phyloP scores from a whole-genome alignment of 129 eudicot genomes.

The Arctium minus region DNA sequence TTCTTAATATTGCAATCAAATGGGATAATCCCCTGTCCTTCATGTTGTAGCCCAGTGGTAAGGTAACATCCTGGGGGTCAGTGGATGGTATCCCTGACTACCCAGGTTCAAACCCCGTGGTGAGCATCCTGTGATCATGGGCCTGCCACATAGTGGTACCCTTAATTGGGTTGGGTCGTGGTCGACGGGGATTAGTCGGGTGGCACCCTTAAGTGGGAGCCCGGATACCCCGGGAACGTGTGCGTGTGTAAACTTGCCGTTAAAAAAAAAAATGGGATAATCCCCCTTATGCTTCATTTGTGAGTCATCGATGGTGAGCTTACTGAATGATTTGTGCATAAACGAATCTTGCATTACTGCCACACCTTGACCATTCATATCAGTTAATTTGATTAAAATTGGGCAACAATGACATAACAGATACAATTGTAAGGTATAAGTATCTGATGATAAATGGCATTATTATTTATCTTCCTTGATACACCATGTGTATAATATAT shows the following conservation, averaged over 20 bases:
- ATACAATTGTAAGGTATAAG: neutral
- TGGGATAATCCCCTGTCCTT: no score
- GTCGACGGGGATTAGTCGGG: no score
- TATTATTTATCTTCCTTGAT: neutral
- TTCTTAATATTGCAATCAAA: neutral
- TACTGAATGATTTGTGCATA: neutral
- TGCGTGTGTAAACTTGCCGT: no score
- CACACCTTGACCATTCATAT: neutral
- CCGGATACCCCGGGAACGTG: no score
- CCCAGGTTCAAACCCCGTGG: no score
- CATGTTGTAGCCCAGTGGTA: no score
- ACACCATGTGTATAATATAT: neutral
- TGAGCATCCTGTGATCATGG: no score
- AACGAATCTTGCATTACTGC: neutral
- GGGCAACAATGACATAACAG: neutral
- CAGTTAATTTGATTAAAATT: neutral
- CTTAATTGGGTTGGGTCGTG: no score
- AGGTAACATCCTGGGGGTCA: no score
- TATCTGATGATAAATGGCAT: neutral
- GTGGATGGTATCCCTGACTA: no score
- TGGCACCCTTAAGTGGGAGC: no score
- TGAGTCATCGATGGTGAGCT: constrained; percentile 5
- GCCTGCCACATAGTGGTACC: no score
- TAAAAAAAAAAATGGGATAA: neutral
- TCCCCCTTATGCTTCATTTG: neutral